Evolutionary conservation across 2,329 filamentous ascomycete genomes (phyloP), one percentile per base, ranked within the genome.

Genomic region (Ramularia collo-cygni): DNA sequence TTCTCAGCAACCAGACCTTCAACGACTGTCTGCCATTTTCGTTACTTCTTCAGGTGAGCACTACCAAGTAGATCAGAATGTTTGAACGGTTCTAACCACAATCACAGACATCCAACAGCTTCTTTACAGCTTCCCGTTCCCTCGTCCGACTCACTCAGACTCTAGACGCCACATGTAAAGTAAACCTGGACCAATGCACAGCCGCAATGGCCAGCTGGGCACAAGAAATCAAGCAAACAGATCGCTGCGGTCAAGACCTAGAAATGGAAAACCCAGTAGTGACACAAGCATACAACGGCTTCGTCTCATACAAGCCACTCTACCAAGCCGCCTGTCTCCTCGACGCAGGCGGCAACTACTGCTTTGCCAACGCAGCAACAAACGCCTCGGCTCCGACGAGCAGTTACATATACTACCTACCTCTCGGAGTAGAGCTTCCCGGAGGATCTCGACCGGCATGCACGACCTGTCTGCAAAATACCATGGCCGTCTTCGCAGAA

Each of bases 361-460:
- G 75, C 67, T 95, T 87, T 61, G 85, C 85, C 50, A 82, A 85
- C 52, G 87, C 90, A 35, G 79, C 89, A 44, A 87, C 84, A 34
- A 94, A 95, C 64, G 60, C 68, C 4, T 75, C 77, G 15, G 81
- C 76, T 7, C 71, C 83, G 0, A 76, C 79, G 21, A 83, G 92
- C 59, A 75, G 78, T 24, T 90, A 89, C 57, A 74, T 92, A 26
- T 98, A 95, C 66, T 90, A 83, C 55, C 69, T 96, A 3, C 85
- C 89, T 0, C 73, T 94, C 40, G 92, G 92, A 43, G 73, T 80
- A 28, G 63, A 71, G 1, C 67, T 95, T 9, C 85, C 85, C 0
- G 71, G 69, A 10, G 74, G 74, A 15, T 76, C 80, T 17, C 69
- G 72, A n/a, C 85, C 88, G 1, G 77, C 67, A 1, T 98, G 92